Conservation (phyloP, 352 stramenopile species). For the Phytophthora brassicae region DNA sequence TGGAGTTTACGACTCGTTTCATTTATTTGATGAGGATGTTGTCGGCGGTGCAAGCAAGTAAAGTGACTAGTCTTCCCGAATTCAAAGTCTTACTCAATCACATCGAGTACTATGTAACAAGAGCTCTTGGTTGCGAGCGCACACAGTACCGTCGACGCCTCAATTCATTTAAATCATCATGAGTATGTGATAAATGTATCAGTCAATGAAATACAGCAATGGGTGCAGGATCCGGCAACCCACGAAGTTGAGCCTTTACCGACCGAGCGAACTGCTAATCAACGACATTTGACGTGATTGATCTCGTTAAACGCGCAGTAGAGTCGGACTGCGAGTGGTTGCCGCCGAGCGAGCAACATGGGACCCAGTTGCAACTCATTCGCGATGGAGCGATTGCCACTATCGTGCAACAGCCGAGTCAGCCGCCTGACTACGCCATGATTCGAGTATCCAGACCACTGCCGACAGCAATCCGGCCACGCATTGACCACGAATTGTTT, state of each 20-base stretch:
- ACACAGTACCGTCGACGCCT: not conserved
- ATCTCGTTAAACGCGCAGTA: not conserved
- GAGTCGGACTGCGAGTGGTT: not conserved
- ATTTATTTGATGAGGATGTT: no score
- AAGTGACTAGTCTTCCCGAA: no score
- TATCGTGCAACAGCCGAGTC: not conserved
- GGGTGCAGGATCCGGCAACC: not conserved
- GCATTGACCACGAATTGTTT: not conserved
- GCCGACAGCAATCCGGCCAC: not conserved
- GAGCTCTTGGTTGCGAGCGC: not conserved
- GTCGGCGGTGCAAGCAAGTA: no score
- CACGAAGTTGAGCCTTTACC: not conserved
- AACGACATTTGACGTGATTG: no score
- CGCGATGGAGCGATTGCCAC: not conserved
- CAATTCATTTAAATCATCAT: not conserved
- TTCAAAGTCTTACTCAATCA: no score
- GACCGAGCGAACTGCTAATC: not conserved
- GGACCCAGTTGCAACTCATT: no score
- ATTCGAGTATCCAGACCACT: not conserved
- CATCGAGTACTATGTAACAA: not conserved
- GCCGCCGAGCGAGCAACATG: not conserved
- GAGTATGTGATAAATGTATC: no score
- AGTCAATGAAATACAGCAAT: not conserved
- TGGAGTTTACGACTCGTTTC: not conserved
- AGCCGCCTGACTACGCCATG: not conserved